Evolutionary conservation across 2,329 filamentous ascomycete genomes (phyloP).

Genomic region (Cercospora canescens): DNA sequence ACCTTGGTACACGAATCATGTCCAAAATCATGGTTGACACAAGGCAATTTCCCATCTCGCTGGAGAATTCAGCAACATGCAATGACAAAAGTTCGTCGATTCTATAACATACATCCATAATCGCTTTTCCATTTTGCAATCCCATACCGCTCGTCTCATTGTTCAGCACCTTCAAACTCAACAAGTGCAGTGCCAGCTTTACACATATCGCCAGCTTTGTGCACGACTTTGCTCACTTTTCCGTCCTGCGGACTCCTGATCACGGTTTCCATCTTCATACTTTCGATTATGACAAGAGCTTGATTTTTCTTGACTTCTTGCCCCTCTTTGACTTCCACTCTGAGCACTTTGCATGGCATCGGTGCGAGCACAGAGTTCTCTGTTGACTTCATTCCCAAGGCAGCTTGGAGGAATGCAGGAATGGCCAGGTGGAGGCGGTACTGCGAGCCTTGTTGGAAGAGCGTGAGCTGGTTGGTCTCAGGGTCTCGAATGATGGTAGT

Average conservation of each 20-base stretch:
- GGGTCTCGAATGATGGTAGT: slow-evolving; percentile 71
- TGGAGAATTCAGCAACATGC: too few species aligned
- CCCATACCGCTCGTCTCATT: background rate
- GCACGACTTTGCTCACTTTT: slow-evolving; percentile 49
- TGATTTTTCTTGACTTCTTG: slow-evolving; percentile 82
- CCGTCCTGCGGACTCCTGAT: slow-evolving; percentile 53
- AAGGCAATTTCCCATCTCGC: too few species aligned
- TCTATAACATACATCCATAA: background rate
- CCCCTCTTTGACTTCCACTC: slow-evolving; percentile 83
- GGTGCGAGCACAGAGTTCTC: slow-evolving; percentile 84
- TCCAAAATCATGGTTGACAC: background rate
- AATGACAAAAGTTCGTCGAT: background rate
- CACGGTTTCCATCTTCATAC: slow-evolving; percentile 60
- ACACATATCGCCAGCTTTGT: slow-evolving; percentile 47
- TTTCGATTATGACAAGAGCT: slow-evolving; percentile 71
- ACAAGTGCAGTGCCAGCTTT: slow-evolving; percentile 51
- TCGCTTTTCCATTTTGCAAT: background rate
- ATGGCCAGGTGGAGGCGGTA: slow-evolving; percentile 56
- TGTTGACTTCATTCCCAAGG: slow-evolving; percentile 76
- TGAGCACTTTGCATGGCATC: slow-evolving; percentile 96
- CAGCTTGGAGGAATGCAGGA: slow-evolving; percentile 84
- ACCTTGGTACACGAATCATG: background rate
- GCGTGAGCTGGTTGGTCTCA: slow-evolving; percentile 58
- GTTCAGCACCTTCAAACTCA: slow-evolving; percentile 40
- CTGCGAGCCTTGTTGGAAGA: slow-evolving; percentile 71